A percentile compares a stretch with the other conserved stretches of the same genome.
These are phyloP conservation scores for Botryotinia convoluta DNA, from an alignment of 2,329 filamentous ascomycete species.

Conservation along the genomic window DNA sequence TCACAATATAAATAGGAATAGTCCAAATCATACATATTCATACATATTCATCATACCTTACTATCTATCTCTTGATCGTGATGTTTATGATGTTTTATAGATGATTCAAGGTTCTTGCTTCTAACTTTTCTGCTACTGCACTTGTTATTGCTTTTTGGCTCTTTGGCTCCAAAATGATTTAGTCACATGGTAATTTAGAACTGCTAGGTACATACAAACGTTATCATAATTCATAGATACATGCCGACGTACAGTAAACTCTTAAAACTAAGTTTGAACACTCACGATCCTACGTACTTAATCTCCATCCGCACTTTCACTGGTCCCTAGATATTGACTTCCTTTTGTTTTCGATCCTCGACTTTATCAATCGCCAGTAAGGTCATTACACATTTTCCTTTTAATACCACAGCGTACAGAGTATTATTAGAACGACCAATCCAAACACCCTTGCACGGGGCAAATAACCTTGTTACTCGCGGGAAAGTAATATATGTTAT, in stretches of 20 bases:
- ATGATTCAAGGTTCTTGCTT: neutral
- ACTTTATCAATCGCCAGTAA: neutral
- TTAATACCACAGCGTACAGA: neutral
- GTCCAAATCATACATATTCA: neutral
- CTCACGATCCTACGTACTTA: conserved; percentile 1
- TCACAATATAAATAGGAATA: neutral
- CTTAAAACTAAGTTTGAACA: neutral
- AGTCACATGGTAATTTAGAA: conserved; percentile 5
- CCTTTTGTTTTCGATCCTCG: neutral
- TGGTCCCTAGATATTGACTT: neutral
- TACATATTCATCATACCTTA: neutral
- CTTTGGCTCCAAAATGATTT: neutral
- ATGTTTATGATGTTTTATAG: neutral
- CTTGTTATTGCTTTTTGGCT: neutral
- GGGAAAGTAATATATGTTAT: conserved; percentile 9
- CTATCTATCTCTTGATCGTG: neutral
- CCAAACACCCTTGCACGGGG: conserved; percentile 14
- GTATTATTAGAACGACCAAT: neutral
- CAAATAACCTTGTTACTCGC: conserved; percentile 12
- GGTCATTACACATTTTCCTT: neutral
- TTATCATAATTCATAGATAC: neutral
- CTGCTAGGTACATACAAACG: neutral
- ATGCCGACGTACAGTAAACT: neutral
- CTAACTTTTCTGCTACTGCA: neutral
- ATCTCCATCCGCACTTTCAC: neutral